Evolutionary conservation across 768 basidiomycete species (phyloP).

Genomic region (Kwoniella europaea): DNA sequence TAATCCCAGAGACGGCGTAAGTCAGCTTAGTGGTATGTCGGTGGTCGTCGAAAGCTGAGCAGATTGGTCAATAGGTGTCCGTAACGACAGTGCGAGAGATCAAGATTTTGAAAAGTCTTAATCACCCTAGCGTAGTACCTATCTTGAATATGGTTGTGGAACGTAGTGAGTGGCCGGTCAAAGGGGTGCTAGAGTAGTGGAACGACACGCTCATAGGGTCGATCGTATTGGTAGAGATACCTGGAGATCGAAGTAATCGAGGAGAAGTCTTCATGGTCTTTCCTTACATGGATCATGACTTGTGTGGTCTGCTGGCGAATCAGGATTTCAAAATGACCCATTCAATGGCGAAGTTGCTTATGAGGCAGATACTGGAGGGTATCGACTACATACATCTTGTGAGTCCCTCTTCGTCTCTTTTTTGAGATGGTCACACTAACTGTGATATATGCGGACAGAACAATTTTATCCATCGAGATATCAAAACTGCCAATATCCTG

Average conservation of each 20-base stretch:
- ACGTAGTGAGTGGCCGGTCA: slow-evolving; percentile 57
- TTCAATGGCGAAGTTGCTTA: slow-evolving; percentile 91
- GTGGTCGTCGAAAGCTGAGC: too few species aligned
- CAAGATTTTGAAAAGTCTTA: slow-evolving; percentile 88
- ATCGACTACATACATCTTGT: slow-evolving; percentile 95
- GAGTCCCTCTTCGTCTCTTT: slow-evolving; percentile 50
- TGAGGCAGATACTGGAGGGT: slow-evolving; percentile 94
- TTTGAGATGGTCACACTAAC: not conserved
- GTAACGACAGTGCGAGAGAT: slow-evolving; percentile 96
- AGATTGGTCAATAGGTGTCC: slow-evolving; percentile 62
- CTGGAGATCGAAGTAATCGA: slow-evolving; percentile 33
- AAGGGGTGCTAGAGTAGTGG: too few species aligned
- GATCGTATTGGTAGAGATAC: slow-evolving; percentile 27
- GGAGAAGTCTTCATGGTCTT: slow-evolving; percentile 95
- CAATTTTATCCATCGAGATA: slow-evolving; percentile 94
- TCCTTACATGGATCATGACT: slow-evolving; percentile 99
- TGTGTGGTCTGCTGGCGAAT: slow-evolving; percentile 92
- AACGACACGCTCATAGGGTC: not conserved
- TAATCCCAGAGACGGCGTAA: slow-evolving; percentile 91
- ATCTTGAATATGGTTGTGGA: slow-evolving; percentile 90
- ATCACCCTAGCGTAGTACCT: slow-evolving; percentile 82
- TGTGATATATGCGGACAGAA: slow-evolving; percentile 65
- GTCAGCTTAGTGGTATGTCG: too few species aligned
- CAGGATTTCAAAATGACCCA: slow-evolving; percentile 75
- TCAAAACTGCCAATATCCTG: slow-evolving; percentile 97